Base-by-base conservation (phyloP, 768 basidiomycete genomes). In the Pluteus cervinus region DNA sequence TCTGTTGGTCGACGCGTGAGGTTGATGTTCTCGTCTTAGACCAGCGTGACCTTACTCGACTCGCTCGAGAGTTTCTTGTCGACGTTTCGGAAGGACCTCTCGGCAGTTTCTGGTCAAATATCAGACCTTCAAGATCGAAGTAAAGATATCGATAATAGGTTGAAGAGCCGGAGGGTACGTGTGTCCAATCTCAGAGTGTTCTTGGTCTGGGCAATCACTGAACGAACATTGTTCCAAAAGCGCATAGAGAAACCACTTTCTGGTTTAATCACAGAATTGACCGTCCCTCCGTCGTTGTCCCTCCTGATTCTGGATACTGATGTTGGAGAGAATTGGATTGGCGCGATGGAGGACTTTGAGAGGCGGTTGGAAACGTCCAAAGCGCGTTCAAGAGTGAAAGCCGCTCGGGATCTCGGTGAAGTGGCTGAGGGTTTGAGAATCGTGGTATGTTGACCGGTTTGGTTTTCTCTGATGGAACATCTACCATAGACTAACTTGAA, bases 31-130 rank as follows among this genome's bases (percentile, higher is more conserved):
- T 25, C 24, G 20, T 16, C 17, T 6, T 55, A 99, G 94, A 84
- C 88, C 11, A 94, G 93, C 52, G 74, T 87, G 10, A 71, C 70
- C 41, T 73, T 98, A 14, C 69, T 99, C 37, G 82, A 90, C 52
- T 89, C 89, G 1, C 71, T 99, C 3, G 84, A 96, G 47, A 71
- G 79, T 1, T 98, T 98, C 58, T 72, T 99, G 8, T 91, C 90
- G 2, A 96, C 88, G 0, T 99, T 99, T 53, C 94, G 97, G 60
- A 84, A 73, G 49, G 94, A 99, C 58, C 70, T 99, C 15, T 86
- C 90, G 4, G 82, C 84, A 2, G 96, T 98, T 7, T 97, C 96
- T 2, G 88, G 91, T 3, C 93, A 99, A 56, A 94, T 99, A 56
- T 86, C 89, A 1, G 90, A 97, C 45, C 69, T 99, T 16, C 96